Evolutionary conservation across 176 grass and related monocot genomes (phyloP), one percentile per base, ranked within the genome.

Genomic region (Avena insularis): DNA sequence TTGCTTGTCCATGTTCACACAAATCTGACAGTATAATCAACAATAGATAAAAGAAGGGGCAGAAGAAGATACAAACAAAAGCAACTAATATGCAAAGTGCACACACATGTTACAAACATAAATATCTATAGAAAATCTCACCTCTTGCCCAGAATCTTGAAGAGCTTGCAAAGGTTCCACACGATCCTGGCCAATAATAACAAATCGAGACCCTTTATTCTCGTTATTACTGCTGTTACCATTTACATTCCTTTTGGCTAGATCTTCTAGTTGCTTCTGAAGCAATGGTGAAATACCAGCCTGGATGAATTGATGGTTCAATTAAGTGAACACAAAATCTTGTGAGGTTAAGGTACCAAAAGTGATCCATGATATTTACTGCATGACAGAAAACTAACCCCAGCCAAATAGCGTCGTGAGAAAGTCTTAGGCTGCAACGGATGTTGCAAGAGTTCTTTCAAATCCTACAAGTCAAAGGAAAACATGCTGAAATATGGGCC

Each of bases 81-180:
- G 63, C 54, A 79, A 81, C 50, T 57, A 36, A 59, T 51, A 3
- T 77, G 70, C 33, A 17, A 46, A 47, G 1, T 36, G 15, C 47
- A 77, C 21, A 3, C 64, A 59, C 67, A 84, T 31, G 56, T 8
- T 21, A 46, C 36, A 69, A 47, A 62, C 46, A 66, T 61, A 64
- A 82, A 83, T 60, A 27, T 68, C 31, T 11, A 45, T 12, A 29
- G 71, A 21, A 49, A 17, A 56, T 55, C 2, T 49, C 68, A 64
- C 95, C 93, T 98, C 90, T 61, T 90, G 89, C 36, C 95, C 95
- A 81, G 91, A 87, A 90, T 83, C 95, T 66, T 91, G 95, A 81
- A 98, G 93, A 48, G 95, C 95, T 86, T 93, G 91, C 29, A 98
- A 91, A 31, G 95, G 95, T 87, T 95, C 95, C 27, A 95, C 88